A percentile compares a stretch with the other conserved stretches of the same genome.
These are phyloP conservation scores for Boletus rex-veris DNA, from an alignment of 768 basidiomycete species.

Conservation along the genomic window DNA sequence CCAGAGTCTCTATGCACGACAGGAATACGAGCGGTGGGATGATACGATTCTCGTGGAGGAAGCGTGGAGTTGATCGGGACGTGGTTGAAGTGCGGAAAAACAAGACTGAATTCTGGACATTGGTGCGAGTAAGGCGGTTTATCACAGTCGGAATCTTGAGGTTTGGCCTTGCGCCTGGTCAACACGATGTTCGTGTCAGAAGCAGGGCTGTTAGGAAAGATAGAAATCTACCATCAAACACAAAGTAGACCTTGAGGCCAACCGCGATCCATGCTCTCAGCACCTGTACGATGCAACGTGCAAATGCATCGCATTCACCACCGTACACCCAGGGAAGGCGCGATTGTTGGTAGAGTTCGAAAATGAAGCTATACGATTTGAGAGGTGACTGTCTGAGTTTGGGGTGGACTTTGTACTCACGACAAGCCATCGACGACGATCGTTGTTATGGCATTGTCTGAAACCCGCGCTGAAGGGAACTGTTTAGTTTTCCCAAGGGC, in stretches of 20 bases:
- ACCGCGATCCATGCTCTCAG: conserved; percentile 67
- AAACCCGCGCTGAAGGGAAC: conserved; percentile 17
- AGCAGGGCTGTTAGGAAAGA: conserved; percentile 14
- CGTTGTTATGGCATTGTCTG: conserved; percentile 30
- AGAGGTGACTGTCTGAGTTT: conserved; percentile 2
- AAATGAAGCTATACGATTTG: conserved; percentile 61
- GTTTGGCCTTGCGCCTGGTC: conserved; percentile 61
- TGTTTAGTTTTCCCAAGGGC: conserved; percentile 37
- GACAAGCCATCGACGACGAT: conserved; percentile 85
- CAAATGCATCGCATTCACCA: conserved; percentile 68
- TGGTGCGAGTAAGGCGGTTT: conserved; percentile 53
- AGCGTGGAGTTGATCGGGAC: conserved; percentile 63
- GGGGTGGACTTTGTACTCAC: conserved; percentile 46
- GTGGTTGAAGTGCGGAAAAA: conserved; percentile 77
- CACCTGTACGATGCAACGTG: conserved; percentile 43
- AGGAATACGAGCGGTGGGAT: conserved; percentile 65
- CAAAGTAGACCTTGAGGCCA: conserved; percentile 65
- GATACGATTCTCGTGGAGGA: conserved; percentile 69
- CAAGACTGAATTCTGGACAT: conserved; percentile 59
- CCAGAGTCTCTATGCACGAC: conserved; percentile 56
- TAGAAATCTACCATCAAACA: conserved; percentile 67
- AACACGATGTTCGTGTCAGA: conserved; percentile 5
- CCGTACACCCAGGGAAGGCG: conserved; percentile 82
- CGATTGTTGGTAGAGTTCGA: conserved; percentile 56
- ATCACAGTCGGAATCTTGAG: conserved; percentile 69